Evolutionary conservation across 148 eudicot genomes (phyloP).

Genomic region (Vaccinium myrtillus): DNA sequence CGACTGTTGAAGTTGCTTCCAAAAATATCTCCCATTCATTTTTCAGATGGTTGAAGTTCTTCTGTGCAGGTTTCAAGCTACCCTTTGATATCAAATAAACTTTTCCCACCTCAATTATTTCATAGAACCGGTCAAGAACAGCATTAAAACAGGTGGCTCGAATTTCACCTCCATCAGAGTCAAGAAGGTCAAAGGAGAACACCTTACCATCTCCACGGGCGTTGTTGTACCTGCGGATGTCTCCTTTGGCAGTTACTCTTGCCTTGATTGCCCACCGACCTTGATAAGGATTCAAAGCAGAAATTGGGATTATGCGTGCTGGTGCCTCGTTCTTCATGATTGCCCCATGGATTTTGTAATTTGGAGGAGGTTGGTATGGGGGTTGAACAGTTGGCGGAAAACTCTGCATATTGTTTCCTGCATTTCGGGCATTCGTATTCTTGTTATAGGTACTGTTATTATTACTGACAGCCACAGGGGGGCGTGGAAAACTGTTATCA

Average conservation of each 20-base stretch:
- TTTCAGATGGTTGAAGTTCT: slow-evolving; percentile 87
- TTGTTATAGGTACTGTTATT: slow-evolving; percentile 20
- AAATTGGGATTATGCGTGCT: slow-evolving; percentile 85
- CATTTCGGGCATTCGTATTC: slow-evolving; percentile 29
- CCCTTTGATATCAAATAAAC: slow-evolving; percentile 93
- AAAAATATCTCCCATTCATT: slow-evolving; percentile 97
- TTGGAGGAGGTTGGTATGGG: slow-evolving; percentile 91
- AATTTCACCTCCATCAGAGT: slow-evolving; percentile 95
- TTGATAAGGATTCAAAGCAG: slow-evolving; percentile 96
- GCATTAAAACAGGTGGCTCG: slow-evolving; percentile 96
- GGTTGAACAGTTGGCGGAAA: slow-evolving; percentile 82
- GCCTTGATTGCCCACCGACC: slow-evolving; percentile 99
- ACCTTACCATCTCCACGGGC: slow-evolving; percentile 98
- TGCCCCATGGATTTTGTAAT: slow-evolving; percentile 77
- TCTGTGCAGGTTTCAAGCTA: slow-evolving; percentile 82
- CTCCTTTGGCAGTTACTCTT: slow-evolving; percentile 95
- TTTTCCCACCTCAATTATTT: slow-evolving; percentile 71
- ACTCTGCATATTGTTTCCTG: slow-evolving; percentile 37
- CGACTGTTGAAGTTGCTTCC: slow-evolving; percentile 80
- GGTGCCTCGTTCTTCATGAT: slow-evolving; percentile 98
- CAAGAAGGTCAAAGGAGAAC: slow-evolving; percentile 96
- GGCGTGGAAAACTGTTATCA: slow-evolving; percentile 18
- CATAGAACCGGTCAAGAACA: slow-evolving; percentile 90
- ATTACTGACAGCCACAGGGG: slow-evolving; percentile 23
- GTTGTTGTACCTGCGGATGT: slow-evolving; percentile 92